Percentiles rank a stretch among this genome's conserved stretches.
phyloP scores from a whole-genome alignment of 2,329 filamentous ascomycete species.

The Xylaria multiplex region DNA sequence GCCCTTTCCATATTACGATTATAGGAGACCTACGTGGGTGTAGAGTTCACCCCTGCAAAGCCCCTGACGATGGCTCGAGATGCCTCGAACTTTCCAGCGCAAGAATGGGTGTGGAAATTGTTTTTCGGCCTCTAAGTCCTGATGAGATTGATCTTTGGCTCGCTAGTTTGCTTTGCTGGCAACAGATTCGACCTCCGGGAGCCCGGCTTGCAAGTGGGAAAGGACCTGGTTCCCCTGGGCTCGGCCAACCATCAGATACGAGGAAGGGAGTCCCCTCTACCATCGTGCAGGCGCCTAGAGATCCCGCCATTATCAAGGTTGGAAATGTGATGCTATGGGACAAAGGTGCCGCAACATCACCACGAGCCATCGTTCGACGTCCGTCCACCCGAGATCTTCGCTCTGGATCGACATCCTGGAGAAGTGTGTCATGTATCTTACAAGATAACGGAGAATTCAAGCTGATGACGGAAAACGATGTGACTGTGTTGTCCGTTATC shows the following conservation, averaged over 20 bases:
- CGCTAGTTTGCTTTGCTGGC: conserved; percentile 83
- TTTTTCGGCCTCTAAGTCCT: conserved; percentile 70
- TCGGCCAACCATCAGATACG: conserved; percentile 56
- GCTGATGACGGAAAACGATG: conserved; percentile 86
- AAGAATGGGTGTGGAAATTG: conserved; percentile 67
- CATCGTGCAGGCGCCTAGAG: conserved; percentile 60
- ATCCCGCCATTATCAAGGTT: conserved; percentile 91
- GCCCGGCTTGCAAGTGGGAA: conserved; percentile 63
- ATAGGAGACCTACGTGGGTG: conserved; percentile 81
- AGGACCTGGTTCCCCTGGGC: conserved; percentile 48
- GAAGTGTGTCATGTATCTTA: conserved; percentile 88
- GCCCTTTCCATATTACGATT: conserved; percentile 71
- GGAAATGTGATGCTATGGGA: conserved; percentile 94
- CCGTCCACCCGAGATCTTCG: conserved; percentile 67
- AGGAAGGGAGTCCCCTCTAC: conserved; percentile 55
- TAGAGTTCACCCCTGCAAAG: conserved; percentile 68
- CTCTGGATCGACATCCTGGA: conserved; percentile 74
- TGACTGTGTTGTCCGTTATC: conserved; percentile 81
- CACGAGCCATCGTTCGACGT: conserved; percentile 65
- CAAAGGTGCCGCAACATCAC: conserved; percentile 69
- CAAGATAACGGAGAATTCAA: conserved; percentile 96
- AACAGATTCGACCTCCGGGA: conserved; percentile 73
- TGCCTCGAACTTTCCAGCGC: conserved; percentile 66
- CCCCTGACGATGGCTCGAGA: conserved; percentile 55
- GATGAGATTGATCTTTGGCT: conserved; percentile 83